phyloP scores from a whole-genome alignment of 192 early-diverging fungal species.

The Podila epicladia region DNA sequence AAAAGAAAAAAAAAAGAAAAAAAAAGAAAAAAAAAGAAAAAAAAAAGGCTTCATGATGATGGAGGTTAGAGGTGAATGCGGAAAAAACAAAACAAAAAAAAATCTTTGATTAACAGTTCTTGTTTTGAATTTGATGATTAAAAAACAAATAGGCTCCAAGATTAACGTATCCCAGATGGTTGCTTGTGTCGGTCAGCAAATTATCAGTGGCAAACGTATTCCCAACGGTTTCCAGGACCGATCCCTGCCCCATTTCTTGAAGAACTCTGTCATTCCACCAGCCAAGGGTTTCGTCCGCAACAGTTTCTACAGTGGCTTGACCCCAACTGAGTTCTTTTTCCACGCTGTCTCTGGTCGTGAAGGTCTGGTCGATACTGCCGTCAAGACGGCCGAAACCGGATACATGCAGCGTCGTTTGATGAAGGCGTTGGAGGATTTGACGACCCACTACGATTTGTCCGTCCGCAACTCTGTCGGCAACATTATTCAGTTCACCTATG shows the following conservation, averaged over 20 bases:
- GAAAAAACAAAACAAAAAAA: too few relatives aligned
- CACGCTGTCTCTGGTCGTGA: slow-evolving; percentile 99
- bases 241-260: slow-evolving; percentile 96
- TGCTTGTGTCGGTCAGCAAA: slow-evolving; percentile 99
- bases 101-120: neutral
- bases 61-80: too few relatives aligned
- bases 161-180: slow-evolving; percentile 99
- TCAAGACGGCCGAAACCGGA: slow-evolving; percentile 99
- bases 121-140: too few relatives aligned
- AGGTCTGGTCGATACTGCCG: slow-evolving; percentile 99
- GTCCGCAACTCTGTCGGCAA: slow-evolving; percentile 94
- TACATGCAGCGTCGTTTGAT: slow-evolving; percentile 97
- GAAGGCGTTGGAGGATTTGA: slow-evolving; percentile 98
- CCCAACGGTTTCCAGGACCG: slow-evolving; percentile 97
- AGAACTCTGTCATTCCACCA: slow-evolving; percentile 89
- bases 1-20: too few relatives aligned
- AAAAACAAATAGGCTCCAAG: slow-evolving; percentile 85
- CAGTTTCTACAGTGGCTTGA: slow-evolving; percentile 96
- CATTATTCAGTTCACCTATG: slow-evolving; percentile 95
- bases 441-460: slow-evolving; percentile 93
- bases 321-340: slow-evolving; percentile 98
- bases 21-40: too few relatives aligned
- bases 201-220: slow-evolving; percentile 96
- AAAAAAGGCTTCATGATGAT: neutral
- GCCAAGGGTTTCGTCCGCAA: slow-evolving; percentile 99